These are phyloP conservation scores for Populus hybrid DNA, from an alignment of 441 rosid species.

Conservation along the genomic window DNA sequence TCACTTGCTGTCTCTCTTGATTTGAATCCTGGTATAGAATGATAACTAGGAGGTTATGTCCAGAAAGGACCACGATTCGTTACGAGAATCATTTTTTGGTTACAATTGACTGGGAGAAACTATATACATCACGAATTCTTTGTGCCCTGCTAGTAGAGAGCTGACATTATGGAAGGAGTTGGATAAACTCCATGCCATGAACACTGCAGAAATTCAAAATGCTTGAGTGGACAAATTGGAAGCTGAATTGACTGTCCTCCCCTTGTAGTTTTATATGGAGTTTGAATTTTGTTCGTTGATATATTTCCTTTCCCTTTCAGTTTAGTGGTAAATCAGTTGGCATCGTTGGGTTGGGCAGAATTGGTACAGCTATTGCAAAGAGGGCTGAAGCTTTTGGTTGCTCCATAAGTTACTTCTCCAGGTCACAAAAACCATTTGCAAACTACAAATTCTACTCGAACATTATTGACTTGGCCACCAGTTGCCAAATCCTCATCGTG, in stretches of 20 bases:
- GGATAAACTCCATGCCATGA: neutral
- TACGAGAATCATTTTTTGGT: neutral
- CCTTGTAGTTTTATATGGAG: neutral
- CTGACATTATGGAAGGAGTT: neutral
- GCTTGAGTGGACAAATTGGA: neutral
- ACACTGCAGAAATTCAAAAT: constrained; percentile 2
- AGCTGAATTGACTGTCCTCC: neutral
- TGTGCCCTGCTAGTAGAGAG: neutral
- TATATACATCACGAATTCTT: neutral
- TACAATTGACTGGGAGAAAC: neutral
- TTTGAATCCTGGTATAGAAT: neutral
- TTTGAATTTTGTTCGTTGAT: neutral
- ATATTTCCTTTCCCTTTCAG: constrained; percentile 31
- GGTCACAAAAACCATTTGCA: constrained; percentile 40
- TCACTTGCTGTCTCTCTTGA: neutral
- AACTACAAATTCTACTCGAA: constrained; percentile 47
- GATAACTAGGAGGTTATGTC: neutral
- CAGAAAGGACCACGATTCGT: neutral
- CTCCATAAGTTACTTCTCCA: constrained; percentile 49
- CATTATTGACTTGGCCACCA: constrained; percentile 45
- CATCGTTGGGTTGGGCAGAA: constrained; percentile 65
- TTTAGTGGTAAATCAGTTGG: constrained; percentile 61
- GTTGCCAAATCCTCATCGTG: constrained; percentile 48
- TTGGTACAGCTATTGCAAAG: constrained; percentile 55
- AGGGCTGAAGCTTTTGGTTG: constrained; percentile 65